Conservation (phyloP, 441 rosid genomes). For the Raphanus hybrid region DNA sequence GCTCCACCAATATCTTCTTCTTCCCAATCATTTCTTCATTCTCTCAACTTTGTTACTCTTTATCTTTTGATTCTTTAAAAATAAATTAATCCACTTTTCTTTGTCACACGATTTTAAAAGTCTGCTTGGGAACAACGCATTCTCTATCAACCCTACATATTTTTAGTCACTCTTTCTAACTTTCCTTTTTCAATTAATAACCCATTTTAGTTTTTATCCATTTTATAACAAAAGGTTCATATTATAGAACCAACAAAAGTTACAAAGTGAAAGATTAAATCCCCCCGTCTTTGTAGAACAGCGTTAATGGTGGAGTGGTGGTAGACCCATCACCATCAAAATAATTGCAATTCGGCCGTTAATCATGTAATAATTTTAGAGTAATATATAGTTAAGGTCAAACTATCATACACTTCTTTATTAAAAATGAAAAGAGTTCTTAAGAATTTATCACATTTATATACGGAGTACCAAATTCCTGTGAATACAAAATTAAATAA, state of each 20-base stretch:
- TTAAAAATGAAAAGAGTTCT: neutral
- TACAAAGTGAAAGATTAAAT: neutral
- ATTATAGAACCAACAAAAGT: neutral
- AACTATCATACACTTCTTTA: conserved; percentile 10
- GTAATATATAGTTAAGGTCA: conserved; percentile 26
- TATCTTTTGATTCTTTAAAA: conserved; percentile 20
- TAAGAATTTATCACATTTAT: neutral
- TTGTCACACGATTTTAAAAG: conserved; percentile 43
- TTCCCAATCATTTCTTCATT: conserved; percentile 56
- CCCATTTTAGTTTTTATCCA: conserved; percentile 31
- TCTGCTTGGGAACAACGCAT: conserved; percentile 86
- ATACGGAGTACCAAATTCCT: neutral
- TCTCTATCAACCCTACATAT: conserved; percentile 67
- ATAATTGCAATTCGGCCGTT: conserved; percentile 29
- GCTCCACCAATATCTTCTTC: conserved; percentile 49
- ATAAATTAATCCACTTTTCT: conserved; percentile 30
- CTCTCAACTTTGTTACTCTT: conserved; percentile 33
- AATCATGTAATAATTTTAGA: conserved; percentile 21
- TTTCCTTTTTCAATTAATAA: conserved; percentile 16
- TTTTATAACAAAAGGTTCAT: conserved; percentile 7
- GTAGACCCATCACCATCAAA: conserved; percentile 40
- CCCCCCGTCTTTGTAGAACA: neutral
- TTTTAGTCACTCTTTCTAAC: conserved; percentile 19
- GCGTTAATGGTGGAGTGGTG: conserved; percentile 27
- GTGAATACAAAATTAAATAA: conserved; percentile 6